Base-by-base conservation (phyloP, 495 filamentous ascomycete species). In the Glarea lozoyensis region DNA sequence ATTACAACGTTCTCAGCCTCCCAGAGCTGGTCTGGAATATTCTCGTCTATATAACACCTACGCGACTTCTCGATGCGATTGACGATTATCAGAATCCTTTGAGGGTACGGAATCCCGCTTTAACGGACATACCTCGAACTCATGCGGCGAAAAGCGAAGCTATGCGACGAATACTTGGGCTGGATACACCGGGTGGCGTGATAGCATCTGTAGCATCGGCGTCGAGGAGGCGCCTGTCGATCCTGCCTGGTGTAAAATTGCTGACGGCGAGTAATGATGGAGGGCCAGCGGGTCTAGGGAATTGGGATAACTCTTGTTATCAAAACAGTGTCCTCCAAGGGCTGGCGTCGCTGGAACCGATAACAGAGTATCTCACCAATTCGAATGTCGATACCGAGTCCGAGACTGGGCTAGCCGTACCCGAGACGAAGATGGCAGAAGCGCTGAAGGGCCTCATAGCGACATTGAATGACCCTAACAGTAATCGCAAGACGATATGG, bases 251-350 rank as follows among this genome's bases (percentile, higher is more conserved):
- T 1, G 46, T 58, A 18, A 50, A 49, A 18, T 41, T 53, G 18
- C 23, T n/a, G 21, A 21, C 40, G 7, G 37, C 35, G 25, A 29
- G 19, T 20, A 35, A 23, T 4, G 53, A 51, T 29, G 49, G 45
- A n/a, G 73, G 37, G 20, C 86, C 86, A 2, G 73, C 87, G 3
- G 92, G 93, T 0, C 60, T 97, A 22, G 86, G 86, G 13, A 99
- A 99, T 56, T 82, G 76, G 67, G 81, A 94, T 60, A 95, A 94
- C 55, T 94, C 87, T 1, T 99, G 93, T 61, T 99, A 92, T 57
- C 90, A 97, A 65, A 99, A 99, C 58, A 95, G 89, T 48, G 83
- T 96, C 15, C 78, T 97, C 17, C 83, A 96, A 58, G 82, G 82
- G 10, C 69, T 97, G 27, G 81, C 89, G 4, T 84, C 88, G 4